Conservation (phyloP, 176 grass and related monocot species). For the Elymus sibiricus region DNA sequence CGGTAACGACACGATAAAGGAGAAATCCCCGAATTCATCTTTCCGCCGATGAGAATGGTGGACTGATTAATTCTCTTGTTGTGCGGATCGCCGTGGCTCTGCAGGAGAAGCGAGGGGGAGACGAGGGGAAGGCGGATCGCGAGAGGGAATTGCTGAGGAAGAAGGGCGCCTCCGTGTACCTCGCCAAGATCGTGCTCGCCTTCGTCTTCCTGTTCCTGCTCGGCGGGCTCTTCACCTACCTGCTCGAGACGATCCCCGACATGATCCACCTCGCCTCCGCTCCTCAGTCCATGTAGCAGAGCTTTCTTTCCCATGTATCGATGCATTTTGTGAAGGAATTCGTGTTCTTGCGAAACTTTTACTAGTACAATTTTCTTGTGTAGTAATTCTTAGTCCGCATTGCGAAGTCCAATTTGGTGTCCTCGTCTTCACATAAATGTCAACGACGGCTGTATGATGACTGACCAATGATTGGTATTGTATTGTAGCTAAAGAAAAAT, state of each 20-base stretch:
- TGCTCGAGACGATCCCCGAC: slow-evolving; percentile 68
- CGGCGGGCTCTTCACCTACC: slow-evolving; percentile 60
- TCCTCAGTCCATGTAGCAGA: slow-evolving; percentile 6
- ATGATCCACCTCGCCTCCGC: slow-evolving; percentile 12
- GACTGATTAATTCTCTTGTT: background rate
- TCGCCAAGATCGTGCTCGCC: slow-evolving; percentile 58
- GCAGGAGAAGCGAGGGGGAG: slow-evolving; percentile 38
- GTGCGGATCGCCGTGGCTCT: background rate
- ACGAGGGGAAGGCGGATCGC: background rate
- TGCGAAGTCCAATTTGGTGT: background rate
- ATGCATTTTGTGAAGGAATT: no score
- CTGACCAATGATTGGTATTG: background rate
- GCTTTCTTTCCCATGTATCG: no score
- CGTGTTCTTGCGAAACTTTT: background rate
- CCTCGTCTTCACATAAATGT: background rate
- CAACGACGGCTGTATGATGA: background rate
- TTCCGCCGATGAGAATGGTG: no score
- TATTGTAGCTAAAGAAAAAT: background rate
- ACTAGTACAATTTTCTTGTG: background rate
- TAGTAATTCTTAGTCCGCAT: background rate
- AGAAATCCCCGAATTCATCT: no score
- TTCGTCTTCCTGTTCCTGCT: slow-evolving; percentile 78
- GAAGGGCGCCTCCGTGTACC: slow-evolving; percentile 26
- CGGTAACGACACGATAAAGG: background rate
- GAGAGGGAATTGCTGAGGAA: background rate